Base-by-base conservation (phyloP, 768 basidiomycete genomes). In the Hygrophoropsis aurantiaca region DNA sequence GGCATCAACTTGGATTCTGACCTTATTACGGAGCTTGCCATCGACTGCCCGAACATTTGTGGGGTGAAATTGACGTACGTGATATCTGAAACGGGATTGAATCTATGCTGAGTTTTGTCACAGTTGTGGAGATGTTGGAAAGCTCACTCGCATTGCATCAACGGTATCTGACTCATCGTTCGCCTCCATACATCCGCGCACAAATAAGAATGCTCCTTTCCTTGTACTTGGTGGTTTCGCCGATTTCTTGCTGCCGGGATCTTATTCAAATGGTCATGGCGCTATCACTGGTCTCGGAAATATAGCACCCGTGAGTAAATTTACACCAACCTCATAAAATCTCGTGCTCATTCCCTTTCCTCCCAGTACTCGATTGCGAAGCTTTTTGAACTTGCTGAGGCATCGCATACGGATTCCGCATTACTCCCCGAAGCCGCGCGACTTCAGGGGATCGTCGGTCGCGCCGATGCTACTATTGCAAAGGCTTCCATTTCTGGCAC, bases 1-100 rank as follows among this genome's bases (percentile, higher is more conserved):
- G 93, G 94, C 10, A 88, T 97, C 55, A 91, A 97, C 68, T 67
- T 97, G 54, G 90, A 93, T 67, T 94, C 92, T 11, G 90, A 94
- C 64, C 65, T 91, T 27, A 87, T 97, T 59, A 77, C 78, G 5
- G 86, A 91, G 54, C 77, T 97, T 38, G 93, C 91, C 11, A 63
- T 62, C 23, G 81, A 84, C 53, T 86, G 81, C 55, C 77, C 87
- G 43, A 94, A 94, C 64, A 73, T 89, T 32, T 81, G 75, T 54
- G 94, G 93, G 18, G 84, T 94, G 52, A 97, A 97, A 68, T 79
- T 95, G 49, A 95, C 93, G 82, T 89, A 67, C 36, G 86, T 77
- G 26, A 11, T 27, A 6, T 40, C 37, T 13, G 4, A 19, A 24
- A 25, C 11, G n/a, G 13, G 24, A 25, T 7, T n/a, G 23, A 30